Evolutionary conservation across 345 rosid species (phyloP).

Genomic region (Syzygium oleosum): DNA sequence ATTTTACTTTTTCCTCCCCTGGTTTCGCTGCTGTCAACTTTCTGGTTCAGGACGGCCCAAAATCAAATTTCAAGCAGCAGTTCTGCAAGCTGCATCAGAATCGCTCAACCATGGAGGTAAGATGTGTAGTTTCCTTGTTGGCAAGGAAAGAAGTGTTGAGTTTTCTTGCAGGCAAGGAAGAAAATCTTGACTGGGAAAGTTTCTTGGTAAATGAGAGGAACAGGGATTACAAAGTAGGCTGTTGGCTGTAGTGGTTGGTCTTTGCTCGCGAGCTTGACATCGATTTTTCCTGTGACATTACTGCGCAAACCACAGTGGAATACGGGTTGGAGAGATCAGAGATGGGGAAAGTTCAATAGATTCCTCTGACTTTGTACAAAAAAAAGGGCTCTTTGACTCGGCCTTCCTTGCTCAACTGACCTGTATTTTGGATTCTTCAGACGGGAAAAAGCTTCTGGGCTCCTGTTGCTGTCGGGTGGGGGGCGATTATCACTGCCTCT

Average conservation of each 20-base stretch:
- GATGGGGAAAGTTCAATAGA: background rate
- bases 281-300: background rate
- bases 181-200: background rate
- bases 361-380: background rate
- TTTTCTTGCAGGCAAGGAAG: background rate
- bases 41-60: background rate
- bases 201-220: background rate
- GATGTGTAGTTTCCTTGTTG: background rate
- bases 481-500: background rate
- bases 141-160: background rate
- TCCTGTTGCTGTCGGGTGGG: background rate
- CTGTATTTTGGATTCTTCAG: slow-evolving; percentile 2
- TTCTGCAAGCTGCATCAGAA: background rate
- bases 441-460: background rate
- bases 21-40: background rate
- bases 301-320: background rate
- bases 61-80: background rate
- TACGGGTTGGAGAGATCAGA: background rate
- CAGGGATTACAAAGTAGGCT: background rate
- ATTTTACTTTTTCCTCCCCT: background rate
- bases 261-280: background rate
- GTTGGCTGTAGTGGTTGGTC: background rate
- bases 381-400: background rate
- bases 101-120: background rate
- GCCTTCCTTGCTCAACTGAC: background rate